Evolutionary conservation across 441 rosid genomes (phyloP).

Genomic region (Eruca vesicaria): DNA sequence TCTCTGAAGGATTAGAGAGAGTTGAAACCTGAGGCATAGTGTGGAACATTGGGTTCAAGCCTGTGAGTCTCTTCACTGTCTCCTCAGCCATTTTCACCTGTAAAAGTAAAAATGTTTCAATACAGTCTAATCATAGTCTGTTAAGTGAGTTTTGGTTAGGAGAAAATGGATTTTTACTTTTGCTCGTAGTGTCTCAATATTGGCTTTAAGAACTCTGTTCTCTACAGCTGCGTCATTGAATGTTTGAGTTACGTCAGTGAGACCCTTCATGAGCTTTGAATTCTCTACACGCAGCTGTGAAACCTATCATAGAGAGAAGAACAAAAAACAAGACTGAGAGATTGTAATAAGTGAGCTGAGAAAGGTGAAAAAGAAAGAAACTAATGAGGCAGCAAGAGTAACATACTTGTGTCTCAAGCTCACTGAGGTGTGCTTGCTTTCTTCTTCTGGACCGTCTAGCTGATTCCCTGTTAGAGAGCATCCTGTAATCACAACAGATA

Average conservation of each 20-base stretch:
- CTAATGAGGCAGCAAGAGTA: neutral
- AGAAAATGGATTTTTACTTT: constrained; percentile 41
- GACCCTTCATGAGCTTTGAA: constrained; percentile 51
- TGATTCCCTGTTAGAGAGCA: constrained; percentile 76
- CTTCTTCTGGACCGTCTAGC: constrained; percentile 76
- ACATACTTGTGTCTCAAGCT: constrained; percentile 67
- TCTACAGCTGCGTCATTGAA: constrained; percentile 64
- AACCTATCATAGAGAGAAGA: constrained; percentile 42
- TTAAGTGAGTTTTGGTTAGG: neutral
- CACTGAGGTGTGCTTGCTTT: constrained; percentile 70
- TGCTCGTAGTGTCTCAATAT: constrained; percentile 67
- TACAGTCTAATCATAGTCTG: neutral
- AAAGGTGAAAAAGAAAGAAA: neutral
- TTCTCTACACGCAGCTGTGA: constrained; percentile 65
- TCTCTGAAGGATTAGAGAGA: constrained; percentile 48
- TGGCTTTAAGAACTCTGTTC: constrained; percentile 75
- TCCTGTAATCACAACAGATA: constrained; percentile 39
- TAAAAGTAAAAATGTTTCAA: constrained; percentile 1
- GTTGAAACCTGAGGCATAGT: constrained; percentile 49
- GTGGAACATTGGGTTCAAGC: constrained; percentile 55
- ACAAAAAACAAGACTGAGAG: no score
- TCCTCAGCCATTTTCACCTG: constrained; percentile 81
- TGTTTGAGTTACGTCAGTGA: constrained; percentile 55
- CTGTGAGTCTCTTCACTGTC: constrained; percentile 58
- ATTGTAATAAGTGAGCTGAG: neutral